Base-by-base conservation (phyloP, 2,329 filamentous ascomycete species). In the Trichoderma lentiforme region DNA sequence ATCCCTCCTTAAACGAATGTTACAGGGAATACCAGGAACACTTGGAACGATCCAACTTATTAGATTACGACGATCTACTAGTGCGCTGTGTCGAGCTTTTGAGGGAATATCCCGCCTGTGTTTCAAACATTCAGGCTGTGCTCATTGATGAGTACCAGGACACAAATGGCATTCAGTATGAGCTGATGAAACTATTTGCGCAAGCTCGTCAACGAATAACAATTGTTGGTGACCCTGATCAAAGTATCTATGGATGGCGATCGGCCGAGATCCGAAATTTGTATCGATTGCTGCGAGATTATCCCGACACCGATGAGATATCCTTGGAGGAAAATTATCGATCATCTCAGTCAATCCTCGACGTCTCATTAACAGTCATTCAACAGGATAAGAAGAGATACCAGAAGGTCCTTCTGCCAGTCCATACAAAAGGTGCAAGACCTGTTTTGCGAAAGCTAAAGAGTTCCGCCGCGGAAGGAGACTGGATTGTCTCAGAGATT, bases 131-230 rank as follows among this genome's bases (percentile, higher is more conserved):
- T 21, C 91, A 98, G 80, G 90, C 93, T 0, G 94, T 98, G 7
- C 86, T 99, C 60, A 97, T 99, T 74, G 95, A 99, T 79, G 95
- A 99, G 79, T 99, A 98, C 74, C 95, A 99, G 81, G 95, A 99
- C 82, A 98, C 95, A 8, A 99, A 98, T 79, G 89, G 93, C 24
- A 91, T 98, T 5, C 95, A 99, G 80, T 98, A 97, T 77, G 94
- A 98, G 76, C 84, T 99, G 56, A 98, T 98, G 94, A 91, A 89
- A 74, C 86, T 97, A 1, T 91, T 99, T 77, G 93, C 95, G 2
- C 90, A 93, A 73, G 83, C 86, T 26, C 86, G 87, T 57, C 88
- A 89, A 71, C 88, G 90, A n/a, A 95, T 98, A 75, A 98, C 95
- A 1, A 93, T 98, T 73, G 96, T 99, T 5, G 96, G 95, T 39